These are phyloP conservation scores for Bipolaris cookei DNA, from an alignment of 2,329 filamentous ascomycete species.

Conservation along the genomic window DNA sequence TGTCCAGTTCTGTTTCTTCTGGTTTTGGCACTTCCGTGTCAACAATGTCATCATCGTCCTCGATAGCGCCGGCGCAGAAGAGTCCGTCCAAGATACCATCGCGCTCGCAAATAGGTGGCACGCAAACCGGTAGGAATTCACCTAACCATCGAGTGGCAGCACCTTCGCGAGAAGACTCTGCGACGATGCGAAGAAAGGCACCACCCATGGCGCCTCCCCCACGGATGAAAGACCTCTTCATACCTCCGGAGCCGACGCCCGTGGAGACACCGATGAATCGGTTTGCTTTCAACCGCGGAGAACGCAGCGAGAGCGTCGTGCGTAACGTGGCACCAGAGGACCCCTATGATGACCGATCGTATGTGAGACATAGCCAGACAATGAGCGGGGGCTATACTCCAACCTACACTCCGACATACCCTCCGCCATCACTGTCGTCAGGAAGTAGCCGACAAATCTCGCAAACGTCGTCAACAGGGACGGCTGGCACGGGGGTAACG, in stretches of 20 bases:
- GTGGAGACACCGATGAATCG: constrained; percentile 53
- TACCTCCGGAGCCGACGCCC: constrained; percentile 54
- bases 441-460: constrained; percentile 69
- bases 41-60: constrained; percentile 39
- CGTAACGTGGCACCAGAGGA: constrained; percentile 75
- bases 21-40: constrained; percentile 41
- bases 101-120: constrained; percentile 70
- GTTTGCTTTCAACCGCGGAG: constrained; percentile 49
- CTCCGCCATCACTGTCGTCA: constrained; percentile 35
- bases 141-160: constrained; percentile 67
- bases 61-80: constrained; percentile 33
- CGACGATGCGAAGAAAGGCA: constrained; percentile 50
- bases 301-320: constrained; percentile 64
- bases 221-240: constrained; percentile 85
- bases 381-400: constrained; percentile 36
- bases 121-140: constrained; percentile 77
- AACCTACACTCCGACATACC: constrained; percentile 35
- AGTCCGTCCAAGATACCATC: constrained; percentile 74
- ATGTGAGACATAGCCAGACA: constrained; percentile 42
- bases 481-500: constrained; percentile 58
- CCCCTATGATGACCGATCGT: constrained; percentile 71
- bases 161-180: constrained; percentile 39
- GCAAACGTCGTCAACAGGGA: constrained; percentile 61
- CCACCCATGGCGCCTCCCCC: constrained; percentile 70
- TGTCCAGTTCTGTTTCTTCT: constrained; percentile 43